Evolutionary conservation across 352 stramenopile genomes (phyloP), one percentile per base, ranked within the genome.

Genomic region (Globisporangium parvum): DNA sequence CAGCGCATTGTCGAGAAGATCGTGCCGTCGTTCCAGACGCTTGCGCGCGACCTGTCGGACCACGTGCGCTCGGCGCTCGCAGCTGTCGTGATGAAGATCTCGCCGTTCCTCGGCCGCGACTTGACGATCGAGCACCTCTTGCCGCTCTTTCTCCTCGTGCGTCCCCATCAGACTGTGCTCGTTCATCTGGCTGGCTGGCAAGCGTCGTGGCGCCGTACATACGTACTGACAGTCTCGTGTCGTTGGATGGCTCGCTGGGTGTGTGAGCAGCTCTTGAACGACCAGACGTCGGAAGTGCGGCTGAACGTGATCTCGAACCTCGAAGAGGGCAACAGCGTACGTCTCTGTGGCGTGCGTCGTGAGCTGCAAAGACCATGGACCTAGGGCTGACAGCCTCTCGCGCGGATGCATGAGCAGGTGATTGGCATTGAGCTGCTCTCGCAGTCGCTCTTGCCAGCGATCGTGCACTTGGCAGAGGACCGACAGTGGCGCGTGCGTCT

Each of bases 301-400:
- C 74, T 99, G 28, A 99, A 99, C 81, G 91, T 99, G 41, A 99
- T 99, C 66, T 98, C 96, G 8, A 98, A 97, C 28, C 70, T 99
- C 28, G 87, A 97, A 61, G 75, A 96, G 49, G 81, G 99, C 62
- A 98, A 98, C 80, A 87, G 84, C 35, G 84, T 91, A 82, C 46
- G 77, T 59, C 6, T 3, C 3, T n/a, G 17, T 33, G 33, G 17
- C n/a, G 0, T 45, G 48, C 14, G 0, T 23, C 20, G 6, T 42
- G 26, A 6, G 31, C 31, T 37, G 20, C 39, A n/a, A n/a, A 14
- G 17, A 4, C 44, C 12, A 11, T 6, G 6, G 20, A 12, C 2
- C 12, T 20, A 40, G 15, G 33, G n/a, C n/a, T n/a, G n/a, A n/a
- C n/a, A n/a, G n/a, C n/a, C n/a, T n/a, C n/a, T n/a, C n/a, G n/a